These are phyloP conservation scores for Gynostemma pentaphyllum DNA, from an alignment of 306 rosid genomes.

Conservation along the genomic window DNA sequence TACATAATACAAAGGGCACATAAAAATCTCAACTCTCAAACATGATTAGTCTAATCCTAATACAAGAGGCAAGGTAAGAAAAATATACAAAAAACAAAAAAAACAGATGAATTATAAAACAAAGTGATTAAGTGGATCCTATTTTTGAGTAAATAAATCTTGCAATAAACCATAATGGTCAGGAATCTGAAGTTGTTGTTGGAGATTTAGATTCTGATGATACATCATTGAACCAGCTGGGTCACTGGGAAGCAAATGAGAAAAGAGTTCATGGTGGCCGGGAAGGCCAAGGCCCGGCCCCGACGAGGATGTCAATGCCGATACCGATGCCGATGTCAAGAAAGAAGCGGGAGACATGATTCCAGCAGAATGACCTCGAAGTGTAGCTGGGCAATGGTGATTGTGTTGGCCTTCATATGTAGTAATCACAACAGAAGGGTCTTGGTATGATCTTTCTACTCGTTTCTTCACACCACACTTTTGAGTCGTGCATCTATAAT, in stretches of 20 bases:
- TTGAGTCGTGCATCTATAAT: constrained; percentile 79
- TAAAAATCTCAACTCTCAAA: background rate
- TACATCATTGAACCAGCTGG: constrained; percentile 25
- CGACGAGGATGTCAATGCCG: constrained; percentile 4
- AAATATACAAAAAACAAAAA: background rate
- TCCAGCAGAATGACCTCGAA: constrained; percentile 46
- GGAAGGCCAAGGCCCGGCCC: constrained; percentile 23
- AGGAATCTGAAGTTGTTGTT: constrained; percentile 27
- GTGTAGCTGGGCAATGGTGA: constrained; percentile 78
- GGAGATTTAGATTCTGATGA: constrained; percentile 30
- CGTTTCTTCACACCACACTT: constrained; percentile 73
- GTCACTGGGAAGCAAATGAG: constrained; percentile 50
- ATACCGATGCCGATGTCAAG: constrained; percentile 24
- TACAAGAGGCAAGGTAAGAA: background rate
- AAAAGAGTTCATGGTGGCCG: constrained; percentile 48
- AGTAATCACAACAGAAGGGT: constrained; percentile 63
- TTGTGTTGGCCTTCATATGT: constrained; percentile 88
- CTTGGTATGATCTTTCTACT: constrained; percentile 74
- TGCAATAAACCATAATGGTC: constrained; percentile 57
- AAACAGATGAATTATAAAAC: background rate
- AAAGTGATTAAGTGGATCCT: constrained; percentile 13
- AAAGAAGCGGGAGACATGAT: constrained; percentile 39
- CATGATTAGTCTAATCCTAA: background rate
- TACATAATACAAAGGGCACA: background rate
- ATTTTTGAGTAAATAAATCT: constrained; percentile 41